Evolutionary conservation across 2,329 filamentous ascomycete genomes (phyloP), one percentile per base, ranked within the genome.

Genomic region (Xylariales sp.): DNA sequence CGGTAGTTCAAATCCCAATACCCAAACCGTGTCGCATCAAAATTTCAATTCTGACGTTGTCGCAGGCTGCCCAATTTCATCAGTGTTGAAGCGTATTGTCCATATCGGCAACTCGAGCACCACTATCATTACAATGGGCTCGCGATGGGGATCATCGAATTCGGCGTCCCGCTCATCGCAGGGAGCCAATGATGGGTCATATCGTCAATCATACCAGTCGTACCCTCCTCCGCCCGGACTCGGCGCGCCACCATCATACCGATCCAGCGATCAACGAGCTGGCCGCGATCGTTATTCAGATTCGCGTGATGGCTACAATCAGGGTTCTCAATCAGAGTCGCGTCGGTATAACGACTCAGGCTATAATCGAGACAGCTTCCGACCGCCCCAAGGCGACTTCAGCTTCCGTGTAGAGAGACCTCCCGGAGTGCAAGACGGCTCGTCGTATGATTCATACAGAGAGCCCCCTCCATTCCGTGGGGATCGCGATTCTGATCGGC

Each of bases 371-470:
- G 24, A 41, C 32, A 38, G 45, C 18, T 39, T 42, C 7, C 48
- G 43, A 15, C 62, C 61, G 6, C 66, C 67, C 10, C 63, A 63
- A 35, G 55, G 73, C 25, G 73, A 78, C 35, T 81, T 81, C 50
- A 74, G 70, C 1, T 81, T 80, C 41, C 70, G 71, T 6, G 58
- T 70, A 29, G 67, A 76, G 10, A 72, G 71, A 35, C 74, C 76
- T 4, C 47, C 66, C 1, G 73, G 73, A 5, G 59, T 78, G 13
- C 55, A 61, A 14, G 61, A 69, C 8, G 44, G 42, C 6, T 8
- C 23, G n/a, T 8, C 23, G n/a, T 40, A 47, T 10, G 55, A 62
- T 21, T 55, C 53, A 5, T 65, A 64, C 38, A 48, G 57, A 6
- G 27, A 24, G 18, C 32, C 32, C 6, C 32, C 32, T 7, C 58